These are phyloP conservation scores for Fusarium sp. DNA, from an alignment of 2,329 filamentous ascomycete species.

Conservation along the genomic window DNA sequence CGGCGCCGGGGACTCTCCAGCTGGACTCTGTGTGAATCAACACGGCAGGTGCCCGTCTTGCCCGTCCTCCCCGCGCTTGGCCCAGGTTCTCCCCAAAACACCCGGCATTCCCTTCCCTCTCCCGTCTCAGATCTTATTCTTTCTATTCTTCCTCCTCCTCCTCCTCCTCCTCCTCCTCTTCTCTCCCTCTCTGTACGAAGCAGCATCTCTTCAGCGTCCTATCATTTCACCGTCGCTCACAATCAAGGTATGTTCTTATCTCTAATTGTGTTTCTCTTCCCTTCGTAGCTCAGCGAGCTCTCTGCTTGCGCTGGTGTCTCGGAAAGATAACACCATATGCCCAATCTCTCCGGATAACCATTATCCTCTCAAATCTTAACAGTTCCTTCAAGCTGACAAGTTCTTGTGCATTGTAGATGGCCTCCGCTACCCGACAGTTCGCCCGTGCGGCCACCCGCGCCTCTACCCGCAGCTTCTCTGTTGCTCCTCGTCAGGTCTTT, in stretches of 20 bases:
- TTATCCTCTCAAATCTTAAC: background rate
- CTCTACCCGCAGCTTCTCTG: slow-evolving; percentile 67
- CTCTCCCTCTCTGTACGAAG: slow-evolving; percentile 15
- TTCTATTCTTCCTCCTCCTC: slow-evolving; percentile 6
- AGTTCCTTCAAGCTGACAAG: slow-evolving; percentile 7
- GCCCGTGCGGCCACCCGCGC: slow-evolving; percentile 70
- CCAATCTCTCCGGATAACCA: background rate
- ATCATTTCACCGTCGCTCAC: slow-evolving; percentile 13
- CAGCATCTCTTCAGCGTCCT: slow-evolving; percentile 14
- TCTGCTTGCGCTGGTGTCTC: background rate
- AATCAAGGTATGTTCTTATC: slow-evolving; percentile 35
- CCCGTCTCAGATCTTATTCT: slow-evolving; percentile 8
- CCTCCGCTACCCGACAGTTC: slow-evolving; percentile 64
- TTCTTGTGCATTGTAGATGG: slow-evolving; percentile 45
- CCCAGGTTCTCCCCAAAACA: slow-evolving; percentile 25
- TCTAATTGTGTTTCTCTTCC: background rate
- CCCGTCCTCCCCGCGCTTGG: slow-evolving; percentile 17
- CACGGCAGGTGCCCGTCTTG: slow-evolving; percentile 26
- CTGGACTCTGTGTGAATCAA: slow-evolving; percentile 15
- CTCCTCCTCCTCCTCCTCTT: slow-evolving; percentile 17
- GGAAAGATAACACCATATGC: background rate
- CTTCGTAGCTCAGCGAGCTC: background rate
- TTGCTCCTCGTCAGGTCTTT: slow-evolving; percentile 74
- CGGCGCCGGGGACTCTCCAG: slow-evolving; percentile 1
- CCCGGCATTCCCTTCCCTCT: slow-evolving; percentile 34